phyloP scores from a whole-genome alignment of 2,329 filamentous ascomycete genomes.

The Ceratocystis eucalypticola region DNA sequence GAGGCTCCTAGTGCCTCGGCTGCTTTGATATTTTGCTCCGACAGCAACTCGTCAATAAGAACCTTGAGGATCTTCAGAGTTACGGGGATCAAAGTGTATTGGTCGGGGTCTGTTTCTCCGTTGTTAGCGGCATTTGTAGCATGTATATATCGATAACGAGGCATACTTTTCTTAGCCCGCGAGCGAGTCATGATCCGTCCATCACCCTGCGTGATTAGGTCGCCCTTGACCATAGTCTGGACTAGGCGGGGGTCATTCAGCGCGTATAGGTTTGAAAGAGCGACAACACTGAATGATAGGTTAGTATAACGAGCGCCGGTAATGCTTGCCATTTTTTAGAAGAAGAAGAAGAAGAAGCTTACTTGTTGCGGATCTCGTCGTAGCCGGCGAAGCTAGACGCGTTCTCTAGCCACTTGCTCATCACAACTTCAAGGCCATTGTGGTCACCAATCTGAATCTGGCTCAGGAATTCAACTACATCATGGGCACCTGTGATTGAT shows the following conservation, averaged over 20 bases:
- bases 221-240: slow-evolving; percentile 77
- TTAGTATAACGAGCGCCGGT: slow-evolving; percentile 25
- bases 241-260: slow-evolving; percentile 69
- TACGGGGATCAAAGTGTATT: slow-evolving; percentile 75
- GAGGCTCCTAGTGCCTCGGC: slow-evolving; percentile 50
- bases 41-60: slow-evolving; percentile 78
- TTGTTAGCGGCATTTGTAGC: slow-evolving; percentile 19
- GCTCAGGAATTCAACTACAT: slow-evolving; percentile 84
- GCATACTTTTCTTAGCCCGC: slow-evolving; percentile 65
- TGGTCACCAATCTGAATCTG: slow-evolving; percentile 67
- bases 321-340: not conserved
- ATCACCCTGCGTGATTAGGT: slow-evolving; percentile 67
- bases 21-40: slow-evolving; percentile 54
- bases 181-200: slow-evolving; percentile 89
- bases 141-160: slow-evolving; percentile 17
- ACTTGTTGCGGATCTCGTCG: slow-evolving; percentile 95
- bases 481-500: slow-evolving; percentile 68
- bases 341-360: slow-evolving; percentile 27
- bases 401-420: slow-evolving; percentile 94
- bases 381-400: slow-evolving; percentile 96
- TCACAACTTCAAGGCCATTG: slow-evolving; percentile 75
- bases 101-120: slow-evolving; percentile 55
- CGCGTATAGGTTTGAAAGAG: slow-evolving; percentile 79
- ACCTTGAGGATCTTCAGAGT: slow-evolving; percentile 94
- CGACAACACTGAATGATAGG: slow-evolving; percentile 54